These are phyloP conservation scores for Isabelozyma gotoi DNA, from an alignment of 805 yeast species.

Conservation along the genomic window DNA sequence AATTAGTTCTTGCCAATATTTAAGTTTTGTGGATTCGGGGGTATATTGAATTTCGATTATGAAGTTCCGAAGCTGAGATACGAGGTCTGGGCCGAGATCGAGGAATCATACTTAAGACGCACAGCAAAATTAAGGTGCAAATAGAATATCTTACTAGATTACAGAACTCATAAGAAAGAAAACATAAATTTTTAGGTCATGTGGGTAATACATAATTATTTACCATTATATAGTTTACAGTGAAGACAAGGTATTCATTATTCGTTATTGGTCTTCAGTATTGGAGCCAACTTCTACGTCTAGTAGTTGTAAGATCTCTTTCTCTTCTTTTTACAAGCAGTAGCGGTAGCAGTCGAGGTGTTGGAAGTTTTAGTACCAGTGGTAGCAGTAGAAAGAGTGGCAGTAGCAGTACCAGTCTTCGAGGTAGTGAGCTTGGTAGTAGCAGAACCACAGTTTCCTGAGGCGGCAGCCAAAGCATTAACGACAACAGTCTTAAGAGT, in stretches of 20 bases:
- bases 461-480: slow-evolving; percentile 38
- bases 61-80: too few relatives aligned
- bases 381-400: slow-evolving; percentile 6
- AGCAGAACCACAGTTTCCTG: slow-evolving; percentile 26
- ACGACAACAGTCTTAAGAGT: slow-evolving; percentile 34
- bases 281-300: slow-evolving; percentile 13
- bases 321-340: slow-evolving; percentile 28
- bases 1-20: too few relatives aligned
- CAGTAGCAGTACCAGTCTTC: slow-evolving; percentile 11
- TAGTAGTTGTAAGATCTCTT: slow-evolving; percentile 21
- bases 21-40: too few relatives aligned
- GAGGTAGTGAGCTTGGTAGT: slow-evolving; percentile 9
- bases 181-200: not conserved
- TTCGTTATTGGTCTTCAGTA: not conserved
- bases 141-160: too few relatives aligned
- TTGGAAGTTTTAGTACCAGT: slow-evolving; percentile 6
- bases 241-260: not conserved
- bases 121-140: too few relatives aligned
- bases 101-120: too few relatives aligned
- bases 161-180: too few relatives aligned
- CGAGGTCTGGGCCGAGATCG: too few relatives aligned
- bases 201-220: not conserved
- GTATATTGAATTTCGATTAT: too few relatives aligned
- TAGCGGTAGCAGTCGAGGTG: slow-evolving; percentile 4
- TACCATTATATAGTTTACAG: not conserved